A percentile compares a stretch with the other conserved stretches of the same genome.
Conservation (phyloP, 495 filamentous ascomycete genomes). For the Daldinia vernicosa region DNA sequence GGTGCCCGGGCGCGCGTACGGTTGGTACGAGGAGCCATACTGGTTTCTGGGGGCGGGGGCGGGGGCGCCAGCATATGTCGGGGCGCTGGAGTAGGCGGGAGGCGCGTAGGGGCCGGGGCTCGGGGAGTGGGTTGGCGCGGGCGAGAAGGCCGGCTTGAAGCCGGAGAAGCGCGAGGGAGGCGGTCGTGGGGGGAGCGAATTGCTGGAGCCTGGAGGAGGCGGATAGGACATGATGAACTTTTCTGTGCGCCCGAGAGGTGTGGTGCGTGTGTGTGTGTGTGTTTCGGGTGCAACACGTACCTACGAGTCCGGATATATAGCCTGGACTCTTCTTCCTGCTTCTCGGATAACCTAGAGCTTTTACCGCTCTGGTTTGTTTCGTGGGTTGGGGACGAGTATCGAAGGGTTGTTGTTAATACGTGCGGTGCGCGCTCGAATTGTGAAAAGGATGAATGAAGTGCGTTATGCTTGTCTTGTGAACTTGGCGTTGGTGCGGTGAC, state of each 20-base stretch:
- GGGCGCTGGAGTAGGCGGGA: constrained; percentile 47
- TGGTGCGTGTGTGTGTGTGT: constrained; percentile 25
- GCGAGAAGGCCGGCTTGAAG: constrained; percentile 68
- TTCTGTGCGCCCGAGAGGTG: constrained; percentile 53
- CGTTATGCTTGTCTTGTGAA: background rate
- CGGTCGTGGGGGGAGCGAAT: constrained; percentile 82
- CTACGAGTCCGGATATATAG: constrained; percentile 51
- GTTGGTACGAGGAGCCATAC: constrained; percentile 48
- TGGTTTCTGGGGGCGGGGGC: constrained; percentile 18
- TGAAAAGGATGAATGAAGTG: background rate
- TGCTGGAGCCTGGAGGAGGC: constrained; percentile 85
- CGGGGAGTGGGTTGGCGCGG: constrained; percentile 47
- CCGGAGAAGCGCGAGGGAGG: constrained; percentile 70
- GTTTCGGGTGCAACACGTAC: constrained; percentile 57
- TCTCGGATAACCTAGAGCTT: background rate
- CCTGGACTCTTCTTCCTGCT: constrained; percentile 22
- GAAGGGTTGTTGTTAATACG: background rate
- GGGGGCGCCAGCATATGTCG: constrained; percentile 49
- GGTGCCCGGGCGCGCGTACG: constrained; percentile 48
- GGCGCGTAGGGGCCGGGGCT: constrained; percentile 46
- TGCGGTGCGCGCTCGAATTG: background rate
- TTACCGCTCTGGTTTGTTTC: background rate
- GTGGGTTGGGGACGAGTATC: background rate
- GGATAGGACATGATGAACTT: constrained; percentile 96
- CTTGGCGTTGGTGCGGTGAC: background rate